These are phyloP conservation scores for Yarrowia sp. DNA, from an alignment of 805 yeast species.

Conservation along the genomic window DNA sequence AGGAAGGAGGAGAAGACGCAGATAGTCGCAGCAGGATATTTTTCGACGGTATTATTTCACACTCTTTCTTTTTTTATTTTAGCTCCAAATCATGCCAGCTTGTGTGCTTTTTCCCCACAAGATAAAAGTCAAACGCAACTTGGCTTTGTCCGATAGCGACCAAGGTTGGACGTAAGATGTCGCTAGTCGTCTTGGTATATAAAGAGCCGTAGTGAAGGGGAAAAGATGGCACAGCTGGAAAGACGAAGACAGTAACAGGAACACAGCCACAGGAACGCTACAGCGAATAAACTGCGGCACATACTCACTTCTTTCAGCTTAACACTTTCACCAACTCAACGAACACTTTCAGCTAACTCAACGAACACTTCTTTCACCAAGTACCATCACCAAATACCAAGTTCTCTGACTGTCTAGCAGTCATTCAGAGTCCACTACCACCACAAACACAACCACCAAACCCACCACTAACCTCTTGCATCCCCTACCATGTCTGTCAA, in stretches of 20 bases:
- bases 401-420: too few relatives aligned
- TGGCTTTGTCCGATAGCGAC: constrained; percentile 19
- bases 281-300: too few relatives aligned
- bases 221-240: too few relatives aligned
- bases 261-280: background rate
- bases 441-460: background rate
- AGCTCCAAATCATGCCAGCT: background rate
- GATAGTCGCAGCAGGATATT: too few relatives aligned
- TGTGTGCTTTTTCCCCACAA: constrained; percentile 23
- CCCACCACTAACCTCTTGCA: background rate
- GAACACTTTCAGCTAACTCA: too few relatives aligned
- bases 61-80: too few relatives aligned
- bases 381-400: too few relatives aligned
- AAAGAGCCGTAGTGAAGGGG: background rate
- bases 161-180: background rate
- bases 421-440: too few relatives aligned
- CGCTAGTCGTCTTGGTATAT: background rate
- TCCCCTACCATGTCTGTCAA: background rate
- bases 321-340: too few relatives aligned
- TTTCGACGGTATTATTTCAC: background rate
- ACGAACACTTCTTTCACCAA: too few relatives aligned
- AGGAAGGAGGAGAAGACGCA: too few relatives aligned
- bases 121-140: background rate
- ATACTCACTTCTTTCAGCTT: too few relatives aligned
- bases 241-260: background rate